Evolutionary conservation across 1,284 basidiomycete species (phyloP), one percentile per base, ranked within the genome.

Genomic region (Moesziomyces globuligerus): DNA sequence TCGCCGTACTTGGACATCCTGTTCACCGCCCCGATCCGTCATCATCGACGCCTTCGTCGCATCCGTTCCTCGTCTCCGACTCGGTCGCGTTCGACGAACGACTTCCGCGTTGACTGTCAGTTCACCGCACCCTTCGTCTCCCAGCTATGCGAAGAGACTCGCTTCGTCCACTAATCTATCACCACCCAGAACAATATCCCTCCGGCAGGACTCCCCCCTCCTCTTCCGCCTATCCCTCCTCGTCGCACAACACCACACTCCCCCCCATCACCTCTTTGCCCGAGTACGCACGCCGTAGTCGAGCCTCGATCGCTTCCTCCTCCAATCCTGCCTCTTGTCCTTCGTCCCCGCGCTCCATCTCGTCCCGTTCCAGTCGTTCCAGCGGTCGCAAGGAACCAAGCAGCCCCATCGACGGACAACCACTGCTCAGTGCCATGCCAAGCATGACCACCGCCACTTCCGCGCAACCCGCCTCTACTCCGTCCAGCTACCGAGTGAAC

Each of bases 331-430:
- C 28, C 28, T 55, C 51, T 4, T 50, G 55, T 21, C 55, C 62
- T 11, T 58, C 56, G 8, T 48, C 48, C 2, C 50, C 62, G 15
- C 40, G 26, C 18, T 55, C 62, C 17, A 40, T 24, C 3, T 43
- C 44, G 1, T 51, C 47, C 23, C 51, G 48, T 24, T 54, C 62
- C 7, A 58, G 47, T 23, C 51, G 48, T 24, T 54, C 62, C 7
- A 58, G 47, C 25, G 50, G 50, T n/a, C 56, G 23, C 23, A 48
- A 55, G 24, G 62, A 66, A 28, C 62, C 62, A 3, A 43, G 24
- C 9, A 66, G 62, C 29, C 62, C 62, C 9, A 18, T 39, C 47
- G 56, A 66, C 44, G 62, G 62, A 8, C 56, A 66, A 18, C 55
- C 62, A 48, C 44, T 59, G n/a, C 38, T 59, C 32, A 6, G n/a